Percentiles rank a stretch among this genome's conserved stretches.
These are phyloP conservation scores for Blastobotrys americana DNA, from an alignment of 805 yeast species.

Conservation along the genomic window DNA sequence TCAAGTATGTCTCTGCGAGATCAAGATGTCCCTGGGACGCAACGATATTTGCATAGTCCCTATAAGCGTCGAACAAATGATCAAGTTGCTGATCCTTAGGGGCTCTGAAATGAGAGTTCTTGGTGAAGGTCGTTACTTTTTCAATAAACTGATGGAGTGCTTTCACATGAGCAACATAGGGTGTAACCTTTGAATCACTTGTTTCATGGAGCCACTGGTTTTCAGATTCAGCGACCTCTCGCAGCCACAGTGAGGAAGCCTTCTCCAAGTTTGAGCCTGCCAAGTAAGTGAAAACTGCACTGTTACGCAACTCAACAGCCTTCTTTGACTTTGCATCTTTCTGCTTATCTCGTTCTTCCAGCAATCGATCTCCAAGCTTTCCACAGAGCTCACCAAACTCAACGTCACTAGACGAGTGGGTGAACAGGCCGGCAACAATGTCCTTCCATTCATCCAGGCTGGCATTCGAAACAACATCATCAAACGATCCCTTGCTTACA, in stretches of 20 bases:
- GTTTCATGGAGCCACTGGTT: slow-evolving; percentile 31
- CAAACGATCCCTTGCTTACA: slow-evolving; percentile 45
- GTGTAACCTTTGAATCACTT: slow-evolving; percentile 34
- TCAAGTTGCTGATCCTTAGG: slow-evolving; percentile 33
- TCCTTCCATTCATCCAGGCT: slow-evolving; percentile 78
- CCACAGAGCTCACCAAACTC: slow-evolving; percentile 50
- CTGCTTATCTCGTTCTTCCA: slow-evolving; percentile 26
- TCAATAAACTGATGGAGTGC: slow-evolving; percentile 78
- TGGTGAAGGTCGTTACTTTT: slow-evolving; percentile 69
- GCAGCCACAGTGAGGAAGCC: slow-evolving; percentile 75
- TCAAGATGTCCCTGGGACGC: slow-evolving; percentile 80
- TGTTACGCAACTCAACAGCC: slow-evolving; percentile 45
- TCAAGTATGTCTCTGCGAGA: slow-evolving; percentile 64
- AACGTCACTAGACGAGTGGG: slow-evolving; percentile 41
- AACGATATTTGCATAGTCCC: slow-evolving; percentile 75
- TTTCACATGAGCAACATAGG: slow-evolving; percentile 76
- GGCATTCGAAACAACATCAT: slow-evolving; percentile 71
- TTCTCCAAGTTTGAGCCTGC: slow-evolving; percentile 77
- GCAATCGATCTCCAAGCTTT: slow-evolving; percentile 71
- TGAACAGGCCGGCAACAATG: slow-evolving; percentile 60
- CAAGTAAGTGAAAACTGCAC: slow-evolving; percentile 70
- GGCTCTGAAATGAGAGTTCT: slow-evolving; percentile 32
- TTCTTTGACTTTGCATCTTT: slow-evolving; percentile 10
- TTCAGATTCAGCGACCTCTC: slow-evolving; percentile 53
- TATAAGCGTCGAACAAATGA: slow-evolving; percentile 50